phyloP scores from a whole-genome alignment of 768 basidiomycete species.

The Coprinopsis strossmayeri region DNA sequence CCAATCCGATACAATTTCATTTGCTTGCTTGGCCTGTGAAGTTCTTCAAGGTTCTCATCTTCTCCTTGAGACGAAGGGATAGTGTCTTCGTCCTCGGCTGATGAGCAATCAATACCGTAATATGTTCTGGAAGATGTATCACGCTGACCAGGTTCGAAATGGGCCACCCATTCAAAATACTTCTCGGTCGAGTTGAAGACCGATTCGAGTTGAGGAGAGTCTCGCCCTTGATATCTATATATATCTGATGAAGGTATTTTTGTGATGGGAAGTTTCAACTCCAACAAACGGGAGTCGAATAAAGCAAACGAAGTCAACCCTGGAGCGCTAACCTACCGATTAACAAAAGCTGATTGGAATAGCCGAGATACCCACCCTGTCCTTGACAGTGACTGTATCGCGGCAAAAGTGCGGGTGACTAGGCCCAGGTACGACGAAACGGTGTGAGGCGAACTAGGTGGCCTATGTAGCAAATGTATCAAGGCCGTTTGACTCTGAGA shows the following conservation, averaged over 20 bases:
- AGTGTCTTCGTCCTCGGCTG: slow-evolving; percentile 5
- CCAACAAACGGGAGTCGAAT: slow-evolving; percentile 54
- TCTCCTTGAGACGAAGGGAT: slow-evolving; percentile 9
- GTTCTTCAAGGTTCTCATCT: not conserved
- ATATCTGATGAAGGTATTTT: slow-evolving; percentile 17
- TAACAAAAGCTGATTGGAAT: too few relatives aligned
- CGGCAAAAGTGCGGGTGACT: slow-evolving; percentile 38
- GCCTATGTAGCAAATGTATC: not conserved
- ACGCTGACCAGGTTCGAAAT: slow-evolving; percentile 36
- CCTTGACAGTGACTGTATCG: slow-evolving; percentile 21
- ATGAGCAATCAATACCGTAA: not conserved
- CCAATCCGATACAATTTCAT: not conserved
- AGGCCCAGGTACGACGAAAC: slow-evolving; percentile 48
- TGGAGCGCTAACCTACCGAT: slow-evolving; percentile 1
- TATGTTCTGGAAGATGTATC: not conserved
- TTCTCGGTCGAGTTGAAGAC: slow-evolving; percentile 37
- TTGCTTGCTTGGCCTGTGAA: not conserved
- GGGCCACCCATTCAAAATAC: slow-evolving; percentile 49
- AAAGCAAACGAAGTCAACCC: slow-evolving; percentile 31
- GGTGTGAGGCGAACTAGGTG: slow-evolving; percentile 14
- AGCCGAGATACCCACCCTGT: slow-evolving; percentile 16
- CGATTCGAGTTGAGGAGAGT: slow-evolving; percentile 19
- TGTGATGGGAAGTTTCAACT: slow-evolving; percentile 42
- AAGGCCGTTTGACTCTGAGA: not conserved
- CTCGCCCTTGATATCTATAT: slow-evolving; percentile 8